Evolutionary conservation across 345 rosid species (phyloP).

Genomic region (Populus pruinosa): DNA sequence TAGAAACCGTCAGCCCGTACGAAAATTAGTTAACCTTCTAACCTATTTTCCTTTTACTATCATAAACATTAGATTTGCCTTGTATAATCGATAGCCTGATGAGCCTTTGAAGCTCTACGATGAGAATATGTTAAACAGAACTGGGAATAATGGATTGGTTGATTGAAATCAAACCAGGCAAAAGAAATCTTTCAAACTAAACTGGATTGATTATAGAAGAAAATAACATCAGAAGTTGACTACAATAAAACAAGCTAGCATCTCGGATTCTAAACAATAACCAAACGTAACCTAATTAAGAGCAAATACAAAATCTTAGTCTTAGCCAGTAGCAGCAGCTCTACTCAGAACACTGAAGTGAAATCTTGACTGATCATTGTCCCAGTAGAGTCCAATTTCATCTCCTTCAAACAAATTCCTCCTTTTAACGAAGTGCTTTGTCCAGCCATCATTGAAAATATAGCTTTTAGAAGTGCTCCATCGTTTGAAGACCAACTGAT

Average conservation of each 20-base stretch:
- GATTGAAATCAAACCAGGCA: background rate
- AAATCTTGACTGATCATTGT: background rate
- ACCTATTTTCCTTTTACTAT: too few relatives aligned
- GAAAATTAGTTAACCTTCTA: too few relatives aligned
- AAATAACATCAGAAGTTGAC: too few relatives aligned
- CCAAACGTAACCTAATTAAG: background rate
- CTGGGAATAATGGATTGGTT: background rate
- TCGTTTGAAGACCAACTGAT: background rate
- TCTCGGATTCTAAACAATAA: background rate
- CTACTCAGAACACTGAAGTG: background rate
- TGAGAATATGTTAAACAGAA: too few relatives aligned
- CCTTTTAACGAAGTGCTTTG: background rate
- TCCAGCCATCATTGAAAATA: background rate
- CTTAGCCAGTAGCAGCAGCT: background rate
- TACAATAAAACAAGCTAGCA: background rate
- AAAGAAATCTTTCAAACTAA: background rate
- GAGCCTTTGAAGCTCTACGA: too few relatives aligned
- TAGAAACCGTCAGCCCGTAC: too few relatives aligned
- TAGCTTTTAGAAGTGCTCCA: constrained; percentile 1
- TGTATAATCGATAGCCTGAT: too few relatives aligned
- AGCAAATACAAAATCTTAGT: background rate
- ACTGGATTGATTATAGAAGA: background rate
- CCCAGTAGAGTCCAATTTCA: constrained; percentile 3
- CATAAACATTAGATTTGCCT: too few relatives aligned
- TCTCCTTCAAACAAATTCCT: background rate